Conservation (phyloP, 2,329 filamentous ascomycete genomes). For the Colletotrichum musae region DNA sequence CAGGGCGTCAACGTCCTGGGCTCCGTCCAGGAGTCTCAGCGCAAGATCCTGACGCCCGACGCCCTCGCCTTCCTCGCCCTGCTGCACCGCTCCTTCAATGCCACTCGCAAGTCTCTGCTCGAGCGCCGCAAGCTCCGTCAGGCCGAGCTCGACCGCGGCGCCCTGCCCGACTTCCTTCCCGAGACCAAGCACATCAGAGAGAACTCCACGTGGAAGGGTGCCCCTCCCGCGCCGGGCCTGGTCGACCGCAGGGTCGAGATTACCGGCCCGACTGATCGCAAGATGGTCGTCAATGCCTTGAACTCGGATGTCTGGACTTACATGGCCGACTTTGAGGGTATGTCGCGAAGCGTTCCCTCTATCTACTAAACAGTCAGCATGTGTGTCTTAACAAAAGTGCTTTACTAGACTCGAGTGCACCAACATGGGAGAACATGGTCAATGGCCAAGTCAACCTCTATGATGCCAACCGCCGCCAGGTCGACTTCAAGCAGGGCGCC, state of each 20-base stretch:
- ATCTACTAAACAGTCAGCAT: neutral
- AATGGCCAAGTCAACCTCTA: slow-evolving; percentile 98
- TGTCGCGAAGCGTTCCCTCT: slow-evolving; percentile 5
- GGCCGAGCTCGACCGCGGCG: slow-evolving; percentile 91
- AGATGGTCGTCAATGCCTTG: slow-evolving; percentile 98
- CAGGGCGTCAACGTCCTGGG: slow-evolving; percentile 73
- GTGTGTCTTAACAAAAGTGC: slow-evolving; percentile 12
- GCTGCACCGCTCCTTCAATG: slow-evolving; percentile 95
- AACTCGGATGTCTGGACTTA: slow-evolving; percentile 98
- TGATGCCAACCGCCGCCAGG: slow-evolving; percentile 92
- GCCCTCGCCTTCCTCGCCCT: slow-evolving; percentile 93
- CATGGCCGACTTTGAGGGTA: slow-evolving; percentile 99
- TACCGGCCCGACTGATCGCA: slow-evolving; percentile 95
- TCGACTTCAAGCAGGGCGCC: slow-evolving; percentile 94
- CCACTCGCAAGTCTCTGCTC: slow-evolving; percentile 87
- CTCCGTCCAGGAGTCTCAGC: slow-evolving; percentile 80
- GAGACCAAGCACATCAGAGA: slow-evolving; percentile 97
- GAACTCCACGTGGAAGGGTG: slow-evolving; percentile 93
- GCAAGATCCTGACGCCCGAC: slow-evolving; percentile 92
- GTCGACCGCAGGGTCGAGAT: slow-evolving; percentile 97
- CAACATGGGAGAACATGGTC: slow-evolving; percentile 99
- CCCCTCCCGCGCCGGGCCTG: slow-evolving; percentile 90
- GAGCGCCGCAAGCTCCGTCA: slow-evolving; percentile 90
- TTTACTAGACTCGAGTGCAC: slow-evolving; percentile 85
- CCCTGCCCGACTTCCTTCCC: slow-evolving; percentile 92